phyloP scores from a whole-genome alignment of 1,139 yeast species.

The Scheffersomyces segobiensis region DNA sequence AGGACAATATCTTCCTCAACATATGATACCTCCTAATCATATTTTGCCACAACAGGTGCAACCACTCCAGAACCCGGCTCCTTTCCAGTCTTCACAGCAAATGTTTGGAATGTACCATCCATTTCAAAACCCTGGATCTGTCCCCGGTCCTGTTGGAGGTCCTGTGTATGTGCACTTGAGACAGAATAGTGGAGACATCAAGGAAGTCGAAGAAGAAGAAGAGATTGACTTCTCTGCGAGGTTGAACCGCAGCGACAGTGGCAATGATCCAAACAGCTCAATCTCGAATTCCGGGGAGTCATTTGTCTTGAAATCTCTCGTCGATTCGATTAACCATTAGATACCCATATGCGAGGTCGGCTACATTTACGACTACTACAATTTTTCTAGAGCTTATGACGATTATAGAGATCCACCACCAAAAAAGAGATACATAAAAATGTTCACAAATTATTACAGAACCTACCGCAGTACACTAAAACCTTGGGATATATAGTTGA shows the following conservation, averaged over 20 bases:
- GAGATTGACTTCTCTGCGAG: neutral
- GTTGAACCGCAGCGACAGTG: conserved; percentile 1
- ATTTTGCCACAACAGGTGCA: neutral
- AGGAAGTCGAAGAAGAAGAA: neutral
- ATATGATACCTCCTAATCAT: neutral
- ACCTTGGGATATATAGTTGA: neutral
- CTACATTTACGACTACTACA: neutral
- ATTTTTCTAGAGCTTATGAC: neutral
- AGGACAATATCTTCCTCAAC: neutral
- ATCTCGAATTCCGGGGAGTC: conserved; percentile 23
- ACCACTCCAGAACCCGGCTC: neutral
- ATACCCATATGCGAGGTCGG: conserved; percentile 4
- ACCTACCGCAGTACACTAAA: neutral
- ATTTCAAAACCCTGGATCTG: conserved; percentile 1
- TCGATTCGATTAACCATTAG: conserved; percentile 42
- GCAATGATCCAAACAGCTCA: conserved; percentile 1
- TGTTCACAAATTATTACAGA: neutral
- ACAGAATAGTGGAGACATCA: neutral
- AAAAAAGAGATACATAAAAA: neutral
- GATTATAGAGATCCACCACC: neutral
- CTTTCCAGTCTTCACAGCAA: conserved; percentile 3
- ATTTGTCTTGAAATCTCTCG: conserved; percentile 43
- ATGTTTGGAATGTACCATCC: neutral
- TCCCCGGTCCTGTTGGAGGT: neutral
- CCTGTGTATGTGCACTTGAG: neutral